phyloP scores from a whole-genome alignment of 129 eudicot genomes.

The Flaveria ramosissima region DNA sequence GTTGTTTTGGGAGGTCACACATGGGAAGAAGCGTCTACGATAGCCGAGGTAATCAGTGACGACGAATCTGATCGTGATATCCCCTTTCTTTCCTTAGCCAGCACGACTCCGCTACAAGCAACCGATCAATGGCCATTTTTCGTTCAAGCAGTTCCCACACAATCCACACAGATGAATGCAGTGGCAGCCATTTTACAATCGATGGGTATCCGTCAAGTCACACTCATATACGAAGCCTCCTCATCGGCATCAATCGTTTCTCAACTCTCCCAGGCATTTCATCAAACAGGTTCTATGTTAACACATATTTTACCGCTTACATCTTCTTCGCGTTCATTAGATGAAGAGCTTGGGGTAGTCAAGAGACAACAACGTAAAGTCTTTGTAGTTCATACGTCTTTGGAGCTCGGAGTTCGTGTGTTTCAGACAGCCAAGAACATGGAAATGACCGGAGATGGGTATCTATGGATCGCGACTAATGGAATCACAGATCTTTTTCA shows the following conservation, averaged over 20 bases:
- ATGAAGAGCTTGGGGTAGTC: constrained; percentile 45
- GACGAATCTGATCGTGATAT: constrained; percentile 21
- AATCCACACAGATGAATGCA: constrained; percentile 44
- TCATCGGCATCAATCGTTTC: constrained; percentile 31
- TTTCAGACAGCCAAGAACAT: constrained; percentile 47
- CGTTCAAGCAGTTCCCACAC: constrained; percentile 48
- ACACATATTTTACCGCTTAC: constrained; percentile 40
- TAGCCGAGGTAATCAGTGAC: constrained; percentile 42
- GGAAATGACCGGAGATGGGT: constrained; percentile 52
- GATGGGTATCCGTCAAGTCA: constrained; percentile 32
- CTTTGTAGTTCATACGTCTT: constrained; percentile 51
- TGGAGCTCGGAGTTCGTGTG: constrained; percentile 38
- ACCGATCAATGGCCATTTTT: constrained; percentile 44
- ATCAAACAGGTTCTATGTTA: constrained; percentile 34
- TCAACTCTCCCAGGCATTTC: constrained; percentile 41
- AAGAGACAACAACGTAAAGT: constrained; percentile 43
- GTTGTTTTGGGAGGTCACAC: constrained; percentile 56
- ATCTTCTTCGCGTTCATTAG: constrained; percentile 17
- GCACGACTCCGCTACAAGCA: constrained; percentile 34
- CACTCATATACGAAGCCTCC: constrained; percentile 45
- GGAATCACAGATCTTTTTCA: constrained; percentile 43
- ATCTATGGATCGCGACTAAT: constrained; percentile 59
- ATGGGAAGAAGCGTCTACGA: constrained; percentile 54
- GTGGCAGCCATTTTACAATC: constrained; percentile 51
- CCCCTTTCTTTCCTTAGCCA: constrained; percentile 55